phyloP scores from a whole-genome alignment of 495 filamentous ascomycete species.

The Pseudevernia furfuracea region DNA sequence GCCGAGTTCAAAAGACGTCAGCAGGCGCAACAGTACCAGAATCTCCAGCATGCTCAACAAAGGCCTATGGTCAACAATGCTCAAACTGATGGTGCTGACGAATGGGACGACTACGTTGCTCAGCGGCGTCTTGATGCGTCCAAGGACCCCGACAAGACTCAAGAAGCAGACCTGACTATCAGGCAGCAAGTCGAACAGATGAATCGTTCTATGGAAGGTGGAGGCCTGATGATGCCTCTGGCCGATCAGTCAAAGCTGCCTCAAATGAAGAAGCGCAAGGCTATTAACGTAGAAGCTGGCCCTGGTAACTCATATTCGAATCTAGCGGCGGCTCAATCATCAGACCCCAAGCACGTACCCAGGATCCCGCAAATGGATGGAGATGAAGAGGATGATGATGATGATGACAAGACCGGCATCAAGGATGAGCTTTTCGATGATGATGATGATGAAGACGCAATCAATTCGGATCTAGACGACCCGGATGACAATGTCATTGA shows the following conservation, averaged over 20 bases:
- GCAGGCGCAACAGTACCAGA: conserved; percentile 42
- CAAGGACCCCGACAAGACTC: background rate
- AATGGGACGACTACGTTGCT: conserved; percentile 54
- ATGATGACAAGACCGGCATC: conserved; percentile 37
- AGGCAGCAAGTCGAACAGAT: conserved; percentile 59
- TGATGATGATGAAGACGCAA: conserved; percentile 73
- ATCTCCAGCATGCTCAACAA: conserved; percentile 38
- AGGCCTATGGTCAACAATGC: conserved; percentile 35
- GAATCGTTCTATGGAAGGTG: conserved; percentile 64
- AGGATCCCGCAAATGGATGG: conserved; percentile 56
- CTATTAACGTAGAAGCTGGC: conserved; percentile 25
- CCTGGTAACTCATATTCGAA: conserved; percentile 14
- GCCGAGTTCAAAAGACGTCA: conserved; percentile 36
- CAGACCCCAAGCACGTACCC: background rate
- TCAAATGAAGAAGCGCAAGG: conserved; percentile 27
- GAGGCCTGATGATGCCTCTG: conserved; percentile 70
- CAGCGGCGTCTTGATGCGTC: conserved; percentile 45
- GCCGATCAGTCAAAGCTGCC: conserved; percentile 31
- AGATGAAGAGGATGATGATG: conserved; percentile 40
- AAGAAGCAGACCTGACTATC: conserved; percentile 37
- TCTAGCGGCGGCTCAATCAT: conserved; percentile 6
- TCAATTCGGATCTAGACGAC: conserved; percentile 97
- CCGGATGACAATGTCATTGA: conserved; percentile 75
- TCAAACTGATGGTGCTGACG: conserved; percentile 69
- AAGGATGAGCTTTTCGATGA: conserved; percentile 45